A percentile compares a stretch with the other conserved stretches of the same genome.
Conservation (phyloP, 768 basidiomycete genomes). For the Amanita muscaria region DNA sequence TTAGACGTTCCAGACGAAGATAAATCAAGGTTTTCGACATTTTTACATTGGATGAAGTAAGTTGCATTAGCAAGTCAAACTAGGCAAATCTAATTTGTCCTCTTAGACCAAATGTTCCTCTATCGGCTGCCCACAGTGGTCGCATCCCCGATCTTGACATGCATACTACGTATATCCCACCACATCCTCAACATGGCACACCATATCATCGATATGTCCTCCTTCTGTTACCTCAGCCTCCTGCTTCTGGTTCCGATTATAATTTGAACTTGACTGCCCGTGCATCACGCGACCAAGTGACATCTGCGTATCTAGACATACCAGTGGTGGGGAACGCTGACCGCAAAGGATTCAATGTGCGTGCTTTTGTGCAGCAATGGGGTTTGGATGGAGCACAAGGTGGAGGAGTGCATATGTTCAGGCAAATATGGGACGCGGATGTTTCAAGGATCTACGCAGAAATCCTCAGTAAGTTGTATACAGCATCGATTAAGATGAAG, state of each 20-base stretch:
- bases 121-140: conserved; percentile 47
- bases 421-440: conserved; percentile 62
- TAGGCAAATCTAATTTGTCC: conserved; percentile 8
- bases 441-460: conserved; percentile 58
- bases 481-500: conserved; percentile 8
- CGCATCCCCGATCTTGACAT: conserved; percentile 35
- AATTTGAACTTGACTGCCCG: conserved; percentile 26
- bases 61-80: conserved; percentile 18
- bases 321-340: conserved; percentile 36
- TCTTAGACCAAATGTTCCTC: conserved; percentile 69
- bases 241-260: conserved; percentile 22
- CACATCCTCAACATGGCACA: conserved; percentile 85
- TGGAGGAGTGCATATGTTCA: conserved; percentile 79
- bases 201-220: conserved; percentile 85
- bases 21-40: conserved; percentile 56
- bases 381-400: conserved; percentile 44
- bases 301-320: conserved; percentile 33
- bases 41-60: conserved; percentile 82
- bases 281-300: conserved; percentile 22
- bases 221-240: conserved; percentile 65
- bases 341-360: conserved; percentile 57
- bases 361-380: conserved; percentile 51
- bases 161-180: conserved; percentile 78
- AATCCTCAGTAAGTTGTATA: conserved; percentile 50
- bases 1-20: conserved; percentile 77